Evolutionary conservation across 1,139 yeast genomes (phyloP), one percentile per base, ranked within the genome.

Genomic region (Scheffersomyces illinoinensis): DNA sequence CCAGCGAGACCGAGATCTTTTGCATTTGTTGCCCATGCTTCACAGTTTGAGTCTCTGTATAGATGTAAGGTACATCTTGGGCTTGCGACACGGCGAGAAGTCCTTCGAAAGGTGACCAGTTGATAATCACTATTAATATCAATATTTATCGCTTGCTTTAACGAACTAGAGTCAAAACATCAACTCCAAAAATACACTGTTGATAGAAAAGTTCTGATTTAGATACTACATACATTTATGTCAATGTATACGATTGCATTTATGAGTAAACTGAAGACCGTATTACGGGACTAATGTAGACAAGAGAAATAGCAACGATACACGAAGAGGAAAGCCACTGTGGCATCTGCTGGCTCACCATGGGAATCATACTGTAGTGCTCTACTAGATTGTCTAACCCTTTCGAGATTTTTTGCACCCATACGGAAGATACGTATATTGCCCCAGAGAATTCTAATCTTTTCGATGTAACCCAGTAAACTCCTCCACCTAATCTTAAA

Each of bases 61-160:
- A 7, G 99, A 95, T 74, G 98, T 95, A n/a, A 79, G 98, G 62
- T 85, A 86, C 55, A 78, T 95, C 1, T 76, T 95, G 59, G 87
- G 97, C 5, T 77, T 95, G 64, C 86, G 92, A 67, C 79, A 82
- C 64, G 98, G 98, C 0, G 97, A 91, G 68, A 81, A 83, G 61
- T 85, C 88, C 7, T 89, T 91, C 69, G 88, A 84, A 64, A 73
- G 64, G 53, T 68, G 60, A 56, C 33, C 47, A 18, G 21, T 19
- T n/a, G 14, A 21, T 20, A 17, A 19, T 47, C 6, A 47, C 21
- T 14, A 46, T 53, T 20, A 10, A 19, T 18, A 43, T 47, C 10
- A 47, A 47, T 26, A 24, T 48, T 53, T 43, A 12, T 12, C 17
- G 20, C 12, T 46, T 20, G 18, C 24, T 50, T 48, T 26, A 47